Evolutionary conservation across 2,329 filamentous ascomycete species (phyloP).

Genomic region (Beauveria pseudobassiana): DNA sequence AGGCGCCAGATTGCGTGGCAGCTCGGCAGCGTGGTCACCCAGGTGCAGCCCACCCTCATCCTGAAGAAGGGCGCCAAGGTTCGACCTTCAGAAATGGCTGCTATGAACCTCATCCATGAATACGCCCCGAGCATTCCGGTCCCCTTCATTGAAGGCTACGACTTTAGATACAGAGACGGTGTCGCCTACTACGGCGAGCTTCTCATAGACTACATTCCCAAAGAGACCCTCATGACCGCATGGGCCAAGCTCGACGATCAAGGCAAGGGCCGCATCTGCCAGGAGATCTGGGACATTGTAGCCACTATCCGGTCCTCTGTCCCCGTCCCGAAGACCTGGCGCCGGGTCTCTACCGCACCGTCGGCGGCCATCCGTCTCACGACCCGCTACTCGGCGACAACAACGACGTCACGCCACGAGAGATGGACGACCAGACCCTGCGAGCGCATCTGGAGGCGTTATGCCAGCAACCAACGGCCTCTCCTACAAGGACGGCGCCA

Average conservation of each 20-base stretch:
- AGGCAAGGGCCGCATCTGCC: constrained; percentile 12
- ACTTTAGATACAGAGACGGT: background rate
- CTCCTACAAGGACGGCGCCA: constrained; percentile 11
- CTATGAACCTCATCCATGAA: constrained; percentile 12
- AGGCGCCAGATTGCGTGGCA: constrained; percentile 2
- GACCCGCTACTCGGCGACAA: constrained; percentile 10
- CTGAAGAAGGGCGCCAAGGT: constrained; percentile 13
- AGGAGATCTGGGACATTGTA: constrained; percentile 13
- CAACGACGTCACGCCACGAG: constrained; percentile 6
- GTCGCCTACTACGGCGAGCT: constrained; percentile 9
- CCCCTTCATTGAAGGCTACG: constrained; percentile 4
- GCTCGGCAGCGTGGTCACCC: constrained; percentile 3
- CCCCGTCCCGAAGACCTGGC: constrained; percentile 9
- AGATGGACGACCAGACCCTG: constrained; percentile 12
- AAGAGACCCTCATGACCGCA: constrained; percentile 7
- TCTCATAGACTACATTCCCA: constrained; percentile 10
- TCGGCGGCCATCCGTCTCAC: constrained; percentile 10
- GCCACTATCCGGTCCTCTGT: constrained; percentile 10
- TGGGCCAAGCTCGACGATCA: constrained; percentile 11
- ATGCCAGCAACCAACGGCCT: constrained; percentile 12
- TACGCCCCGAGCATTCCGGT: constrained; percentile 8
- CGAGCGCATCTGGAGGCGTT: constrained; percentile 12
- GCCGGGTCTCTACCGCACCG: constrained; percentile 12
- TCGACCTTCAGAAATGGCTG: constrained; percentile 12
- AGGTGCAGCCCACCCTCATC: constrained; percentile 9